Base-by-base conservation (phyloP, 2,329 filamentous ascomycete genomes). In the Alternaria longipes region DNA sequence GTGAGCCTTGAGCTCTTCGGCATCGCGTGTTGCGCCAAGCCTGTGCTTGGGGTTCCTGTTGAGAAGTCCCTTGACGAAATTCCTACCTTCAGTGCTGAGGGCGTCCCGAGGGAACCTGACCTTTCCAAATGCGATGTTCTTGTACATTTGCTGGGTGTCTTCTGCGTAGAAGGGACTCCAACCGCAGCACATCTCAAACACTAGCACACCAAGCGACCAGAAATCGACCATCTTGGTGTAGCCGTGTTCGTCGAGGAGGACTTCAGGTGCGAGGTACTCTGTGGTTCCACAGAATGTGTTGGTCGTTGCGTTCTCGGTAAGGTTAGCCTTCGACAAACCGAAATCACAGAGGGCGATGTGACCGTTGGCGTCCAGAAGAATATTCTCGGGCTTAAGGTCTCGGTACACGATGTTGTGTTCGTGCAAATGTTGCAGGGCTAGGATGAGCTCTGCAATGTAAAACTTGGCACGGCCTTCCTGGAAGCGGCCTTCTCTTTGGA, bases 201-300 rank as follows among this genome's bases (percentile, higher is more conserved):
- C 95, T 56, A 99, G 85, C 49, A 99, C 95, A 59, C 95, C 95
- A 12, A 99, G 85, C 2, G 95, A 99, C 95, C 95, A 99, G 79
- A 98, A 99, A 79, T 99, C 95, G 7, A 99, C 95, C 95, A 99
- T 98, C 83, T 98, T 98, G 56, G 95, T 98, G 80, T 99, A 99
- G 34, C 95, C 95, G 73, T 93, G 92, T 82, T 99, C 95, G 70
- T 99, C 95, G 45, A 99, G 83, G 14, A 99, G 85, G 3, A 98
- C 95, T 76, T 99, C 95, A 0, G 95, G 95, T 0, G 95, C 95
- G 20, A 99, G 86, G 76, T 99, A 99, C 78, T 99, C 95, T 0
- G 95, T 99, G 1, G 95, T 99, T 63, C 95, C 95, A 77, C 95
- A 99, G 80, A 99, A 99, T 0, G 95, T 99, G 81, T 98, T 99